Evolutionary conservation across 106 monocot genomes (phyloP).

Genomic region (Vanilla planifolia): DNA sequence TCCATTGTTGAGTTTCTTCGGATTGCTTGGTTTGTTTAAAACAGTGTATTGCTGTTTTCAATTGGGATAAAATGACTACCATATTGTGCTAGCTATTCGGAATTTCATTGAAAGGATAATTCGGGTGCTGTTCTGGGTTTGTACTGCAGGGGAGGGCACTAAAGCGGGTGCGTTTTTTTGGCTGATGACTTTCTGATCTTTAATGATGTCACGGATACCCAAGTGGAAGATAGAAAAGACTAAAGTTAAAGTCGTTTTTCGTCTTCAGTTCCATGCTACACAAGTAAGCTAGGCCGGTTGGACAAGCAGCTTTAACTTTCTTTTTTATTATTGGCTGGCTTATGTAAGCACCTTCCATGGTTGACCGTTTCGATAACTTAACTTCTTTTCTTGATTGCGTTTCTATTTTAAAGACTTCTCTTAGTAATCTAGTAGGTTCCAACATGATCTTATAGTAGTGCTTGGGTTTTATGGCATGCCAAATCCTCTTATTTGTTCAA

Average conservation of each 20-base stretch:
- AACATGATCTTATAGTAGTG: conserved; percentile 30
- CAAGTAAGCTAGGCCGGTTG: conserved; percentile 58
- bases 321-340: conserved; percentile 1
- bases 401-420: neutral
- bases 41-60: neutral
- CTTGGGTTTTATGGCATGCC: neutral
- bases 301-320: neutral
- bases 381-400: conserved; percentile 4
- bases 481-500: no score
- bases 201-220: conserved; percentile 85
- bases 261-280: conserved; percentile 88
- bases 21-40: neutral
- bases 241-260: conserved; percentile 95
- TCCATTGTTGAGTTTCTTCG: neutral
- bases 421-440: neutral
- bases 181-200: conserved; percentile 22
- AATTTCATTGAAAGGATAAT: conserved; percentile 3
- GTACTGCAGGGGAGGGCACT: conserved; percentile 16
- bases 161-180: conserved; percentile 7
- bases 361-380: neutral
- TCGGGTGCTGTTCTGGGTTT: conserved; percentile 10
- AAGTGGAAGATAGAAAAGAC: conserved; percentile 95
- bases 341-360: conserved; percentile 6
- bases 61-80: neutral
- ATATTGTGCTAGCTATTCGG: neutral